A percentile compares a stretch with the other conserved stretches of the same genome.
phyloP scores from a whole-genome alignment of 2,329 filamentous ascomycete genomes.

The Aureobasidium sp. region DNA sequence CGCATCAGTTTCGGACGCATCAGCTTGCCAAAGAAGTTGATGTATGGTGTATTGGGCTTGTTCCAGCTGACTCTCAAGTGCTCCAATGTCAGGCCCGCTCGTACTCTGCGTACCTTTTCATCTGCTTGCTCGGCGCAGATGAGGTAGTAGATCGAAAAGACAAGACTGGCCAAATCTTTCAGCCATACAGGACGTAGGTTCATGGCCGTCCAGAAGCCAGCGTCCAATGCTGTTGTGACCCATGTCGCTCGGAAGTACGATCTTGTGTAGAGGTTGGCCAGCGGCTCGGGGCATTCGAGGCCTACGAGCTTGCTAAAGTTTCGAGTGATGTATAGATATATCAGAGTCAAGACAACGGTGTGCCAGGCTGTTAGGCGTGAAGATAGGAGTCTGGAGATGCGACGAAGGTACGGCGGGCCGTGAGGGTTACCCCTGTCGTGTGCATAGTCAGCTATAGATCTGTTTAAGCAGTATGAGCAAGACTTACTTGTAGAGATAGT shows the following conservation, averaged over 20 bases:
- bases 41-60: constrained; percentile 82
- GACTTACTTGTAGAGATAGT: constrained; percentile 68
- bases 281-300: constrained; percentile 84
- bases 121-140: constrained; percentile 90
- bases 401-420: constrained; percentile 71
- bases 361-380: constrained; percentile 79
- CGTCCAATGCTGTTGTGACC: constrained; percentile 89
- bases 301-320: constrained; percentile 92
- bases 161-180: constrained; percentile 71
- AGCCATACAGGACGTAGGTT: constrained; percentile 73
- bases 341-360: constrained; percentile 74
- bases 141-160: constrained; percentile 86
- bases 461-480: constrained; percentile 14
- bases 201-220: constrained; percentile 99
- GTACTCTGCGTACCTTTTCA: constrained; percentile 89
- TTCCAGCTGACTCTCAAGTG: constrained; percentile 93
- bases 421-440: constrained; percentile 66
- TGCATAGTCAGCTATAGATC: constrained; percentile 20
- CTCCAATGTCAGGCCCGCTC: constrained; percentile 79
- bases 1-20: constrained; percentile 61
- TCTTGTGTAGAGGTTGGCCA: constrained; percentile 87
- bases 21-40: constrained; percentile 64
- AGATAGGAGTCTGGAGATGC: constrained; percentile 64
- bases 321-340: constrained; percentile 83
- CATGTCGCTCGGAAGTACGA: constrained; percentile 95